phyloP scores from a whole-genome alignment of 1,284 basidiomycete species.

The Puccinia brachypodii region DNA sequence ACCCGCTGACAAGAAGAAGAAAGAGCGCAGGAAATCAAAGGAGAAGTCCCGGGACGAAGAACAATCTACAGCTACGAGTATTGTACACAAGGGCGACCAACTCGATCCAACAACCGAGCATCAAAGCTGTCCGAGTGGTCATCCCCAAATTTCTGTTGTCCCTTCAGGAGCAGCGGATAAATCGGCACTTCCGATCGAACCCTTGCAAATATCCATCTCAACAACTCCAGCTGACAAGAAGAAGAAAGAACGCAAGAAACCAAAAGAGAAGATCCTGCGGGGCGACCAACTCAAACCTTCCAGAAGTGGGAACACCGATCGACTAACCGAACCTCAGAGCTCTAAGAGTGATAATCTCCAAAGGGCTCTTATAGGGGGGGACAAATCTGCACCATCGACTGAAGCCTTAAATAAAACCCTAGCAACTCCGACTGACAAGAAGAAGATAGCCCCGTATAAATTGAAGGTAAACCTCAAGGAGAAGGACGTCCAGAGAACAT shows the following conservation, averaged over 20 bases:
- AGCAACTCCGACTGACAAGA: neutral
- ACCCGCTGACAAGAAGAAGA: too few relatives aligned
- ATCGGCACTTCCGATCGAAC: neutral
- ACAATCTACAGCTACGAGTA: too few relatives aligned
- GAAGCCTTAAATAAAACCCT: neutral
- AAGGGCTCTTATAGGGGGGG: neutral
- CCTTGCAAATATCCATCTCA: neutral
- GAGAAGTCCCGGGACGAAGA: too few relatives aligned
- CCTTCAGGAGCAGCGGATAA: neutral
- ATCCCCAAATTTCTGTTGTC: neutral
- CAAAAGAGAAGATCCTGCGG: neutral
- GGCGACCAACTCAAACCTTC: neutral
- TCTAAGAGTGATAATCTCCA: too few relatives aligned
- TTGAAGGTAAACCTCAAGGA: neutral
- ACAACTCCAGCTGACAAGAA: neutral
- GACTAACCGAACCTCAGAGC: neutral
- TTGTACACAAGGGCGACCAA: neutral
- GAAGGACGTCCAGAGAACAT: neutral
- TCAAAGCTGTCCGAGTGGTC: neutral
- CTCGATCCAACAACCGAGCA: too few relatives aligned
- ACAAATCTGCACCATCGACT: neutral
- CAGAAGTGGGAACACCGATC: neutral
- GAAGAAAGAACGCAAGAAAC: neutral
- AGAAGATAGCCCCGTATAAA: neutral
- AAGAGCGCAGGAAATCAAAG: too few relatives aligned